phyloP scores from a whole-genome alignment of 2,329 filamentous ascomycete species.

The Penicillium glabrum region DNA sequence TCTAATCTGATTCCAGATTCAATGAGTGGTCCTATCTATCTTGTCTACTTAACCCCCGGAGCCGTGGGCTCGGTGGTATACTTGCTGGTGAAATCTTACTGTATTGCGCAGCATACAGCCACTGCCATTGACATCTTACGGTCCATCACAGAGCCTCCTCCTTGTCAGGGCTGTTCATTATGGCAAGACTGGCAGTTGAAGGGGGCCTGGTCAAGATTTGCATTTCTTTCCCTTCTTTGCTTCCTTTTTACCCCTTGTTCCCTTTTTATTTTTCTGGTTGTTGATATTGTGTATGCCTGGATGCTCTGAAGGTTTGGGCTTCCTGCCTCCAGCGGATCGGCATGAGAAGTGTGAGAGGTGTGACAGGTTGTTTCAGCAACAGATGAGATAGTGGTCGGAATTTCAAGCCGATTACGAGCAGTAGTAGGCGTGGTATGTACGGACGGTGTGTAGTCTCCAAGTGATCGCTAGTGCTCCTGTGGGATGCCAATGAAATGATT shows the following conservation, averaged over 20 bases:
- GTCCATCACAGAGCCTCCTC: background rate
- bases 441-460: background rate
- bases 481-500: slow-evolving; percentile 17
- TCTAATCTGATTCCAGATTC: slow-evolving; percentile 2
- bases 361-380: background rate
- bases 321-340: background rate
- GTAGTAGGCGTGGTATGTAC: background rate
- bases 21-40: slow-evolving; percentile 9
- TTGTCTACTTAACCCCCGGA: slow-evolving; percentile 8
- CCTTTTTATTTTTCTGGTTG: slow-evolving; percentile 10
- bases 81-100: slow-evolving; percentile 7
- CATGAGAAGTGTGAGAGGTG: background rate
- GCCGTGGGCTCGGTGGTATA: slow-evolving; percentile 2
- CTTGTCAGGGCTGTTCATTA: background rate
- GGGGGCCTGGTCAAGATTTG: slow-evolving; percentile 1
- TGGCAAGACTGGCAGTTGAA: background rate
- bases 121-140: background rate
- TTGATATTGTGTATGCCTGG: slow-evolving; percentile 5
- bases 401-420: background rate
- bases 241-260: slow-evolving; percentile 1
- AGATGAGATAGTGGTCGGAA: background rate
- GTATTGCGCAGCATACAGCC: slow-evolving; percentile 4
- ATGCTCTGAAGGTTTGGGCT: background rate
- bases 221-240: slow-evolving; percentile 13
- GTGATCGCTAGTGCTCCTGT: slow-evolving; percentile 13